Evolutionary conservation across 768 basidiomycete genomes (phyloP).

Genomic region (Boletus patriciae): DNA sequence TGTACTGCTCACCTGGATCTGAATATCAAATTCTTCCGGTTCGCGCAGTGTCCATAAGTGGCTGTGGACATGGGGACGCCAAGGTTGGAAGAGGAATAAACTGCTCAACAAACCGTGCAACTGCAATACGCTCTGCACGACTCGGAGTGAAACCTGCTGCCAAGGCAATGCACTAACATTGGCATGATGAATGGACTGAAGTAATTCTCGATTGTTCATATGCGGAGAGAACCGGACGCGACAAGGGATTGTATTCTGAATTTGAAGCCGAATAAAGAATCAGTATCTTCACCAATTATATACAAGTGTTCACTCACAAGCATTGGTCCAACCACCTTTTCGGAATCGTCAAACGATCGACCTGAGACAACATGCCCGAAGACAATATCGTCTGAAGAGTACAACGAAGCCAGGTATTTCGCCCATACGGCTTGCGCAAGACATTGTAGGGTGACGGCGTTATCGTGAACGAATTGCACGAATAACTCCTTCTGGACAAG

Average conservation of each 20-base stretch:
- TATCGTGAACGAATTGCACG: constrained; percentile 16
- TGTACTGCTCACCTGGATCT: constrained; percentile 31
- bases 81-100: constrained; percentile 47
- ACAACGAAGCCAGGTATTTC: constrained; percentile 26
- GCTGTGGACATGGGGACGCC: neutral
- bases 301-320: constrained; percentile 34
- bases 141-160: constrained; percentile 48
- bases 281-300: neutral
- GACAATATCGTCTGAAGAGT: constrained; percentile 36
- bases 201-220: constrained; percentile 34
- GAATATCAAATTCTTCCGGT: constrained; percentile 15
- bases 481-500: constrained; percentile 10
- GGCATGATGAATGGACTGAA: constrained; percentile 37
- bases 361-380: constrained; percentile 51
- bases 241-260: constrained; percentile 48
- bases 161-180: constrained; percentile 42
- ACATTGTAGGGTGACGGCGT: constrained; percentile 38
- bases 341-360: constrained; percentile 40
- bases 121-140: constrained; percentile 37
- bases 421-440: constrained; percentile 35
- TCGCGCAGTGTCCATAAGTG: constrained; percentile 26
- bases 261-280: neutral
- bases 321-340: constrained; percentile 47
- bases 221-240: constrained; percentile 34
- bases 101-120: constrained; percentile 40